Base-by-base conservation (phyloP, 202 grass and related monocot genomes). In the Saccharum hybrid region DNA sequence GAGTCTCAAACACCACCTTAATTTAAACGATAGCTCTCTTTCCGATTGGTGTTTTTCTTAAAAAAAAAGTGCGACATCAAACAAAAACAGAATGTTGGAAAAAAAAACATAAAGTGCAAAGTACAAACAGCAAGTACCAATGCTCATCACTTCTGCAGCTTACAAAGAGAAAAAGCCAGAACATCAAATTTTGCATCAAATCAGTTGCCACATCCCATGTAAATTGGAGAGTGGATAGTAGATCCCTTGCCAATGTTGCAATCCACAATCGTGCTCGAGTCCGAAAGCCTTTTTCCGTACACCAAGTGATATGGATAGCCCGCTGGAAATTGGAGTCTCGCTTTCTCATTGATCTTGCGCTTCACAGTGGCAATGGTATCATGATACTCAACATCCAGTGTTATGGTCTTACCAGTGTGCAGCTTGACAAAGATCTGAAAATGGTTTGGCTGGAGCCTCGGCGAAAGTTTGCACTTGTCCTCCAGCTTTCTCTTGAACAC, bases 401-500 rank as follows among this genome's bases (percentile, higher is more conserved):
- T 26, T 26, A 26, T 26, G 26, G 26, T 26, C 26, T 26, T 26
- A 26, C 26, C 26, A 26, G 4, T 2, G 1, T 46, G 61, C 21
- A 28, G 42, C 23, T 46, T 78, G 1, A 64, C 39, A 65, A 78
- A 78, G 59, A 64, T 78, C 23, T 78, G 75, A 60, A 65, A 64
- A 34, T 6, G 15, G 5, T 19, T 18, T 19, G 3, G 40, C 23
- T 33, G 2, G 37, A 60, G 3, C 21, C 11, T 30, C 28, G 12
- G 6, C 0, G 5, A 63, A 4, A 14, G 3, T 31, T 30, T 1
- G 23, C 22, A 31, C 18, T 15, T 26, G 42, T 15, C 30, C 31
- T 74, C 31, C 42, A 83, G 30, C 42, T 33, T 66, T 12, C 41
- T 48, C n/a, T 12, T 63, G 59, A 83, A 83, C 41, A 38, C 81